phyloP scores from a whole-genome alignment of 2,329 filamentous ascomycete species.

The Fusarium coicis region DNA sequence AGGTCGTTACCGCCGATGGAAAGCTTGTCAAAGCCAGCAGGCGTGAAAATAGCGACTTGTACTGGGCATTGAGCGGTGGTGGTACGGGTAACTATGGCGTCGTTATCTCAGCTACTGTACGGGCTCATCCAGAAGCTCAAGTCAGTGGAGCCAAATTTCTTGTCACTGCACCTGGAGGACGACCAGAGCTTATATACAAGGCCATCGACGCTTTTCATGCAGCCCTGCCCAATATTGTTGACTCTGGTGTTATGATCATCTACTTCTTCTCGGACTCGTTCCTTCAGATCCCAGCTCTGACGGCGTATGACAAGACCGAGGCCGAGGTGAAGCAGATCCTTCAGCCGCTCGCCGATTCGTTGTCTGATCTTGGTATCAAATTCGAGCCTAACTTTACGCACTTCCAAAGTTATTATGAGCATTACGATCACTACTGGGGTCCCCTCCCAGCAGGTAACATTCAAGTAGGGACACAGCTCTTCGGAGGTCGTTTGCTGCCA shows the following conservation, averaged over 20 bases:
- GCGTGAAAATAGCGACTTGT: slow-evolving; percentile 63
- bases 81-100: slow-evolving; percentile 69
- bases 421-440: slow-evolving; percentile 55
- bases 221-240: slow-evolving; percentile 51
- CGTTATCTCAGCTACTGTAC: slow-evolving; percentile 65
- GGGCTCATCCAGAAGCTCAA: slow-evolving; percentile 56
- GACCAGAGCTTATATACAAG: slow-evolving; percentile 19
- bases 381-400: slow-evolving; percentile 22
- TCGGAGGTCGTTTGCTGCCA: slow-evolving; percentile 57
- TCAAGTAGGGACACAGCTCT: slow-evolving; percentile 44
- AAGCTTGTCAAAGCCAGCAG: slow-evolving; percentile 58
- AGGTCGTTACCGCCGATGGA: slow-evolving; percentile 65
- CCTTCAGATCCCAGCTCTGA: slow-evolving; percentile 48
- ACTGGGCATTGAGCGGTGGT: slow-evolving; percentile 71
- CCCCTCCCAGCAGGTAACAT: slow-evolving; percentile 53
- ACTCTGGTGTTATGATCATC: slow-evolving; percentile 58
- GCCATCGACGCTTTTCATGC: slow-evolving; percentile 41
- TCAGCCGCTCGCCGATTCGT: slow-evolving; percentile 43
- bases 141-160: slow-evolving; percentile 47
- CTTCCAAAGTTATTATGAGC: slow-evolving; percentile 50
- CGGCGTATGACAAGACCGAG: slow-evolving; percentile 56
- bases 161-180: slow-evolving; percentile 8
- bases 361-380: slow-evolving; percentile 20
- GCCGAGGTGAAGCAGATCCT: slow-evolving; percentile 52
- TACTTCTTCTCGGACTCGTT: slow-evolving; percentile 46